Conservation (phyloP, 1,284 basidiomycete species). For the Naganishia liquefaciens region DNA sequence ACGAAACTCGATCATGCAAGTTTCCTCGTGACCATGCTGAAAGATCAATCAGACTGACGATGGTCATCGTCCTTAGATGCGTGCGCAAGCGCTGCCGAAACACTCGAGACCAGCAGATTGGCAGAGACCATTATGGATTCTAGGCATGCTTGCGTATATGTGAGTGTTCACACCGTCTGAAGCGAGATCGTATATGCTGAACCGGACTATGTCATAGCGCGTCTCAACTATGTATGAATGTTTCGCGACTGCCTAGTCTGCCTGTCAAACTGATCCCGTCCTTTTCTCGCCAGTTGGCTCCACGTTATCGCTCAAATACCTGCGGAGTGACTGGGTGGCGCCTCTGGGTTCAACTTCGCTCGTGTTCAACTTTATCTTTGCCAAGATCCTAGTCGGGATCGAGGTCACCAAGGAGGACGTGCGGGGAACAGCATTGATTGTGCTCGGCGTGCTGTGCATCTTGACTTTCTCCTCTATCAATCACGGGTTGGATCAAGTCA, state of each 20-base stretch:
- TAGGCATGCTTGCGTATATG: conserved; percentile 54
- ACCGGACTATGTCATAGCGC: conserved; percentile 37
- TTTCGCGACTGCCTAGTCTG: conserved; percentile 9
- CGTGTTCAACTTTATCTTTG: conserved; percentile 55
- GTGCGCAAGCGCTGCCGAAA: conserved; percentile 48
- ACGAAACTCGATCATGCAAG: conserved; percentile 53
- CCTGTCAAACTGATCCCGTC: neutral
- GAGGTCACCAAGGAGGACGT: conserved; percentile 53
- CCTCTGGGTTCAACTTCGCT: conserved; percentile 51
- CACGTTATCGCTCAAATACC: conserved; percentile 51
- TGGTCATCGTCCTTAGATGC: conserved; percentile 11
- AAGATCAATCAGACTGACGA: neutral
- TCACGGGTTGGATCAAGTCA: conserved; percentile 50
- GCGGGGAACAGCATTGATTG: conserved; percentile 52
- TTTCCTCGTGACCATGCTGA: neutral
- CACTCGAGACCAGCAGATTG: conserved; percentile 47
- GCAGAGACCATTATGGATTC: conserved; percentile 51
- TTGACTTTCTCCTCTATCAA: conserved; percentile 55
- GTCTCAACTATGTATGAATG: conserved; percentile 48
- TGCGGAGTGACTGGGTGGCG: conserved; percentile 55
- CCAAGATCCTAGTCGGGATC: conserved; percentile 54
- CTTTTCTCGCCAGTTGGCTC: conserved; percentile 45
- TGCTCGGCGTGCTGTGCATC: conserved; percentile 54
- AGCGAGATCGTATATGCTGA: neutral
- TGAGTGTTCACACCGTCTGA: conserved; percentile 37